Percentiles rank a stretch among this genome's conserved stretches.
Conservation (phyloP, 2,329 filamentous ascomycete genomes). For the Cyphellophora europaea region DNA sequence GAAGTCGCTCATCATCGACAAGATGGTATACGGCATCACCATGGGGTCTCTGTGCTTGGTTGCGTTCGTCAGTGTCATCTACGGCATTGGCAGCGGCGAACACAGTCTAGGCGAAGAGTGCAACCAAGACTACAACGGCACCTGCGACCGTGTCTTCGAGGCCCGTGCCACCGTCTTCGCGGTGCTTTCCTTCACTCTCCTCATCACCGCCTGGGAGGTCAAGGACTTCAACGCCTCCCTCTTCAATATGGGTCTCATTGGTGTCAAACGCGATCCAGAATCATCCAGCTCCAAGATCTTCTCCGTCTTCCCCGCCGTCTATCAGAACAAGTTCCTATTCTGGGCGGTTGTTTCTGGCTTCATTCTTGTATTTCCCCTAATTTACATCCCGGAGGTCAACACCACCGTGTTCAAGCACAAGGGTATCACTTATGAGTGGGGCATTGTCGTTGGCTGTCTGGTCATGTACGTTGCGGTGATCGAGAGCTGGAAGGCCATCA, state of each 20-base stretch:
- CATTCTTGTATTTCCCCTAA: constrained; percentile 44
- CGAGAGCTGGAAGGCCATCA: constrained; percentile 56
- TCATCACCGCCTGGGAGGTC: constrained; percentile 72
- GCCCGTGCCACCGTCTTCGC: constrained; percentile 66
- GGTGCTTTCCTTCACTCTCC: constrained; percentile 63
- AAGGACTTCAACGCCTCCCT: constrained; percentile 62
- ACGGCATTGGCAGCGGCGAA: constrained; percentile 28
- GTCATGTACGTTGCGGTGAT: constrained; percentile 51
- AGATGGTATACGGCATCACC: constrained; percentile 32
- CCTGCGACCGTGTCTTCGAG: constrained; percentile 58
- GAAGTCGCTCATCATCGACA: constrained; percentile 30
- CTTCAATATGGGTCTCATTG: constrained; percentile 35
- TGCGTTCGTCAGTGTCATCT: constrained; percentile 29
- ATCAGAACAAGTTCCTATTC: constrained; percentile 62
- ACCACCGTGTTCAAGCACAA: constrained; percentile 53
- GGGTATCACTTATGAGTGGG: constrained; percentile 59
- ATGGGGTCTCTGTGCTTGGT: constrained; percentile 37
- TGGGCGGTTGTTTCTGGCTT: constrained; percentile 51
- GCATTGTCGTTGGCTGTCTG: constrained; percentile 48
- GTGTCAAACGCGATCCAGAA: constrained; percentile 45
- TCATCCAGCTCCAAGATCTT: constrained; percentile 47
- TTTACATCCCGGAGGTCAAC: constrained; percentile 59
- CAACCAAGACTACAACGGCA: constrained; percentile 46
- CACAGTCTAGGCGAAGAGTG: constrained; percentile 46
- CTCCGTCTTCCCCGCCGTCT: constrained; percentile 53